phyloP scores from a whole-genome alignment of 73 alveolate genomes.

The Chromera velia region DNA sequence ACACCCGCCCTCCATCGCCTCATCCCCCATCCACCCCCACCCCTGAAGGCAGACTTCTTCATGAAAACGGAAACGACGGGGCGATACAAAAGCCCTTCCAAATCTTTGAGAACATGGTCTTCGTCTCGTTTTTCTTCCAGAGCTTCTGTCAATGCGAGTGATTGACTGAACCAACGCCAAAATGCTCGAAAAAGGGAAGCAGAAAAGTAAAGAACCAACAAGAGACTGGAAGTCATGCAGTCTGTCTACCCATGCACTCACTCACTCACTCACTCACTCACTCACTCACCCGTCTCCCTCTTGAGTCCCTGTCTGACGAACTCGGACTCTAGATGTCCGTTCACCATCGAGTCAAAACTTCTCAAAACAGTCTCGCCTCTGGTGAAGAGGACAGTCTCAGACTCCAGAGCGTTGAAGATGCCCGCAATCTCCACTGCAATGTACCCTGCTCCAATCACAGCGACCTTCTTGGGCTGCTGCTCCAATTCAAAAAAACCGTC shows the following conservation, averaged over 20 bases:
- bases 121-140: too few species aligned
- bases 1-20: too few species aligned
- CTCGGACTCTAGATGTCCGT: neutral
- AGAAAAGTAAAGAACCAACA: too few species aligned
- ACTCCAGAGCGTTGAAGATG: constrained; percentile 73
- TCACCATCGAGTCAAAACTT: neutral
- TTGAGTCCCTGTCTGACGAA: neutral
- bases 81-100: too few species aligned
- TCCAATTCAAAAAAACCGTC: constrained; percentile 78
- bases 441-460: constrained; percentile 84
- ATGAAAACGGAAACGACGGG: too few species aligned
- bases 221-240: too few species aligned
- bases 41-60: too few species aligned
- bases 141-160: too few species aligned
- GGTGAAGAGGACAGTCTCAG: constrained; percentile 62
- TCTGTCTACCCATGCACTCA: neutral
- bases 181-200: too few species aligned
- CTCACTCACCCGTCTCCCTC: neutral
- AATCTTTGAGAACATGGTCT: too few species aligned
- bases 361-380: neutral
- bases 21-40: too few species aligned
- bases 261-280: neutral
- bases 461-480: constrained; percentile 74
- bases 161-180: too few species aligned
- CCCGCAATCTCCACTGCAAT: constrained; percentile 82